Conservation (phyloP, 495 filamentous ascomycete species). For the Tuber brumale region DNA sequence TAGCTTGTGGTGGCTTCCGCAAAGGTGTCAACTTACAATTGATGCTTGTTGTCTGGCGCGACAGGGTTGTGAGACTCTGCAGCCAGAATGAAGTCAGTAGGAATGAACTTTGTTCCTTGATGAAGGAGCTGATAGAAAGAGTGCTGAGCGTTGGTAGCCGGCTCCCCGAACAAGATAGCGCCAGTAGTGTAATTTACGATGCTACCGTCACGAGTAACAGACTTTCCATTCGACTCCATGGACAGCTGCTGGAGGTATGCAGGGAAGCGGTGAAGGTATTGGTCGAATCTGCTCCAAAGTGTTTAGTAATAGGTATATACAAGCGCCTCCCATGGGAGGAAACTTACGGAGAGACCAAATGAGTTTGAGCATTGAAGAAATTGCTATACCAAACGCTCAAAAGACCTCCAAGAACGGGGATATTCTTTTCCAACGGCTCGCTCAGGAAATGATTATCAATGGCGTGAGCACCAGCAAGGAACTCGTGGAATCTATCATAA, state of each 20-base stretch:
- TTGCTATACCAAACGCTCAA: slow-evolving; percentile 98
- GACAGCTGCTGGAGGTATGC: slow-evolving; percentile 98
- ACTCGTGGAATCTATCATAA: slow-evolving; percentile 94
- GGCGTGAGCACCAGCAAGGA: slow-evolving; percentile 87
- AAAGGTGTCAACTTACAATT: slow-evolving; percentile 53
- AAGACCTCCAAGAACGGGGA: slow-evolving; percentile 83
- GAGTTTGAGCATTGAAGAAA: slow-evolving; percentile 96
- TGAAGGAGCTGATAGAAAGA: slow-evolving; percentile 99
- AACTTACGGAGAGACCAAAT: slow-evolving; percentile 80
- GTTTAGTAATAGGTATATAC: slow-evolving; percentile 6
- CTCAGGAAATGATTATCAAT: slow-evolving; percentile 98
- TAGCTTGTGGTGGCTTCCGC: neutral
- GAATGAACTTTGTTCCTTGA: slow-evolving; percentile 98
- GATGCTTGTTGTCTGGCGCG: slow-evolving; percentile 73
- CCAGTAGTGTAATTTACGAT: slow-evolving; percentile 97
- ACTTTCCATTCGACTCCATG: slow-evolving; percentile 99
- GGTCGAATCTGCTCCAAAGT: slow-evolving; percentile 63
- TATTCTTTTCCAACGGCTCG: slow-evolving; percentile 87
- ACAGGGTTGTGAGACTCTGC: slow-evolving; percentile 95
- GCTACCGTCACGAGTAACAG: slow-evolving; percentile 80
- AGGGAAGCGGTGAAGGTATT: slow-evolving; percentile 97
- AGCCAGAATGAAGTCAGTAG: slow-evolving; percentile 93
- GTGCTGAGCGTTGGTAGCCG: slow-evolving; percentile 98
- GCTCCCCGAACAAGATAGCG: slow-evolving; percentile 91
- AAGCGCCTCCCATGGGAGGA: slow-evolving; percentile 7